Evolutionary conservation across 1,139 yeast genomes (phyloP), one percentile per base, ranked within the genome.

Genomic region (Hemisphaericaspora lyxosophila): DNA sequence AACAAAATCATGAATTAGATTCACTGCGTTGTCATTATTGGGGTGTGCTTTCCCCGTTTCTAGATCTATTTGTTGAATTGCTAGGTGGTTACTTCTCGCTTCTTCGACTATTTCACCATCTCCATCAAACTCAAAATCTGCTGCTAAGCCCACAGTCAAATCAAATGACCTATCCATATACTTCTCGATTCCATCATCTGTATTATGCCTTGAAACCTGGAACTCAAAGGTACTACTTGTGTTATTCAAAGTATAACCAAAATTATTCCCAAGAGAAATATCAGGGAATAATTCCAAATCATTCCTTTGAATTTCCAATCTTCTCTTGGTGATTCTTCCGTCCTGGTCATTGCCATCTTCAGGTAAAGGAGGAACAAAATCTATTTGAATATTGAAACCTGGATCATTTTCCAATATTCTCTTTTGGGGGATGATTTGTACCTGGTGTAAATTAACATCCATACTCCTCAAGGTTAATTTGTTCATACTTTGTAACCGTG

Each of bases 391-490:
- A 44, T 67, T 59, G 46, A 75, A 74, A 13, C 48, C 38, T 0
- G 72, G 73, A 47, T 74, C 80, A 49, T 74, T 75, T 14, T 43
- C 43, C 15, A 65, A 47, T 12, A 48, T 26, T 46, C 44, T 12
- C 42, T 26, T 28, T 38, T 43, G 16, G 18, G 12, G 20, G 8
- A 25, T n/a, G 24, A 18, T 33, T 28, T 41, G 27, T 33, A 5
- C 5, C 17, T 17, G 11, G 18, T 28, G 31, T n/a, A 28, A 2
- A 14, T 28, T 28, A 7, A 28, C 31, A n/a, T 28, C 31, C 4
- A 11, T 18, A 18, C 22, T 28, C 4, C 7, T 11, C 13, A 28
- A 15, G 4, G 15, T n/a, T 4, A 28, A 28, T 28, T 28, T 28
- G n/a, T 28, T 9, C 31, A 28, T 32, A 25, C 19, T 26, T 18